These are phyloP conservation scores for Podospora anserina DNA, from an alignment of 495 filamentous ascomycete species.

Conservation along the genomic window DNA sequence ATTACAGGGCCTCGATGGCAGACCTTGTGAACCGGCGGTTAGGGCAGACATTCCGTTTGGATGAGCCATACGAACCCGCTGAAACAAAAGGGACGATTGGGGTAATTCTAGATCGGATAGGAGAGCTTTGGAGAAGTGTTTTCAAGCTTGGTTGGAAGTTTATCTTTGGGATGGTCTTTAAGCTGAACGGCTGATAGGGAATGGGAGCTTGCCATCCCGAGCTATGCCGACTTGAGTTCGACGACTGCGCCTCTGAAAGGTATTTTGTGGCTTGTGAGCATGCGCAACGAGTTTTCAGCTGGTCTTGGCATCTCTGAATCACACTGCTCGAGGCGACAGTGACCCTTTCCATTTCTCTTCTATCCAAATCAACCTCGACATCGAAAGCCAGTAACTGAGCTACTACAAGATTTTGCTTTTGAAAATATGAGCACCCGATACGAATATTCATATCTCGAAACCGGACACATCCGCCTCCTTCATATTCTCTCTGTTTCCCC, in stretches of 20 bases:
- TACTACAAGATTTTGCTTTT: not conserved
- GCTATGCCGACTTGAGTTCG: not conserved
- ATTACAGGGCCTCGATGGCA: too few relatives aligned
- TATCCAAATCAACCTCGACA: not conserved
- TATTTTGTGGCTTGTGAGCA: not conserved
- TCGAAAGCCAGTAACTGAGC: not conserved
- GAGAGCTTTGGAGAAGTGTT: not conserved
- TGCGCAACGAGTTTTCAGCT: not conserved
- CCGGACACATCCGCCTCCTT: slow-evolving; percentile 5
- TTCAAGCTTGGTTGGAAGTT: not conserved
- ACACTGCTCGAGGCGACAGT: not conserved
- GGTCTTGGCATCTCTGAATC: not conserved
- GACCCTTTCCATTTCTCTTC: not conserved
- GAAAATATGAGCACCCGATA: slow-evolving; percentile 1
- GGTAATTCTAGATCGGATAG: not conserved
- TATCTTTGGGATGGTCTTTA: not conserved
- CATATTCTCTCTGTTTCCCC: slow-evolving; percentile 11
- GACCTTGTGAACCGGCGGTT: too few relatives aligned
- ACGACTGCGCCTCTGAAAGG: not conserved
- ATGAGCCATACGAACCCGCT: not conserved
- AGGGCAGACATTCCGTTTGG: not conserved
- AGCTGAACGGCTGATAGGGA: not conserved
- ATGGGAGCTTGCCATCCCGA: not conserved
- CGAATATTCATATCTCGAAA: not conserved
- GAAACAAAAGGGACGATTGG: not conserved